phyloP scores from a whole-genome alignment of 116 monocot genomes.

The Iris pallida region DNA sequence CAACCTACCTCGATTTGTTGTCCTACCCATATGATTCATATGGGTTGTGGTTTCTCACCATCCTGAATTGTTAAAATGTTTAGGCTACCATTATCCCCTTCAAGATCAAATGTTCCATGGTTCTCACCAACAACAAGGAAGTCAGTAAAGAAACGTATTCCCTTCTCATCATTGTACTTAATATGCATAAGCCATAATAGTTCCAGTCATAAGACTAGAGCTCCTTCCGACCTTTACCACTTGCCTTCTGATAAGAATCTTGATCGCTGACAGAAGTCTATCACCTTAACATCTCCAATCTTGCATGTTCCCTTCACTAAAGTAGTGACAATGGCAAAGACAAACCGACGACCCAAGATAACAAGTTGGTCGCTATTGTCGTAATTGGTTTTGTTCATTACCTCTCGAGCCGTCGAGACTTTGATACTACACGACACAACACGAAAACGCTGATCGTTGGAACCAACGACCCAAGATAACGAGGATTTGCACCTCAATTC shows the following conservation, averaged over 20 bases:
- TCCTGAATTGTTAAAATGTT: slow-evolving; percentile 40
- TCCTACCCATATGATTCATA: slow-evolving; percentile 55
- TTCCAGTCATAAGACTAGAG: neutral
- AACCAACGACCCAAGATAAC: too few species aligned
- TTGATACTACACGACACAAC: too few species aligned
- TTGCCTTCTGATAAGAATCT: slow-evolving; percentile 29
- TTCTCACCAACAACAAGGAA: slow-evolving; percentile 64
- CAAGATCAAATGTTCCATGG: slow-evolving; percentile 64
- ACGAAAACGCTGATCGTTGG: too few species aligned
- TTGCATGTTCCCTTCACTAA: slow-evolving; percentile 48
- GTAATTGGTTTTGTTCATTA: too few species aligned
- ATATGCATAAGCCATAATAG: slow-evolving; percentile 10
- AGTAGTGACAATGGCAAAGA: slow-evolving; percentile 42
- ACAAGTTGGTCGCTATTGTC: too few species aligned
- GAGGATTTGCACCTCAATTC: too few species aligned
- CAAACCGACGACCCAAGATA: slow-evolving; percentile 7
- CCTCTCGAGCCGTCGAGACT: too few species aligned
- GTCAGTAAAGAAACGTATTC: slow-evolving; percentile 29
- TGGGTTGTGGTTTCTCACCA: slow-evolving; percentile 51
- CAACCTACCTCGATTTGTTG: slow-evolving; percentile 54
- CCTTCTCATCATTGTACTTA: slow-evolving; percentile 55
- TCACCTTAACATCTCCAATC: slow-evolving; percentile 46
- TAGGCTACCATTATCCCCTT: slow-evolving; percentile 70
- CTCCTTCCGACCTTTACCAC: slow-evolving; percentile 2
- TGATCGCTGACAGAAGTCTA: slow-evolving; percentile 49